A percentile compares a stretch with the other conserved stretches of the same genome.
phyloP scores from a whole-genome alignment of 495 filamentous ascomycete genomes.

The Xylaria flabelliformis region DNA sequence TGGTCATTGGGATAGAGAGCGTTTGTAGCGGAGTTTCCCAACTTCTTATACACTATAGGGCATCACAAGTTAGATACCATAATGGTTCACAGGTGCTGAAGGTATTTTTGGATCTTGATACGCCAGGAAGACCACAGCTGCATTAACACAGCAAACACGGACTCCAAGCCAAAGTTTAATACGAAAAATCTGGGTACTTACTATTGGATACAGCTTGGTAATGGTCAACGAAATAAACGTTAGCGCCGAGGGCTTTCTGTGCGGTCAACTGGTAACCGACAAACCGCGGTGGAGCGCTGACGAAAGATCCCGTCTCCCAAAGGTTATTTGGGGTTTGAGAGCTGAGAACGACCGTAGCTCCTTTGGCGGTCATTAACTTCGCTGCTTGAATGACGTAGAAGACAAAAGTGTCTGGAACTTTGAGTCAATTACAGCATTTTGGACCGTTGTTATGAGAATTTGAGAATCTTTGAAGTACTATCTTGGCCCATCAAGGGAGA shows the following conservation, averaged over 20 bases:
- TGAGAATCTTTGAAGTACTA: background rate
- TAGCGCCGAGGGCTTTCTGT: constrained; percentile 50
- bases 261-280: constrained; percentile 54
- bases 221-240: constrained; percentile 55
- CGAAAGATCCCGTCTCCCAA: constrained; percentile 26
- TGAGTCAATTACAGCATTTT: background rate
- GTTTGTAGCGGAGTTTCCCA: constrained; percentile 52
- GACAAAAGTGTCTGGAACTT: constrained; percentile 52
- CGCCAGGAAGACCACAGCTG: constrained; percentile 19
- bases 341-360: constrained; percentile 64
- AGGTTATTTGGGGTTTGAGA: constrained; percentile 59
- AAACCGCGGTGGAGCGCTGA: constrained; percentile 2
- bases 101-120: constrained; percentile 47
- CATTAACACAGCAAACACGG: background rate
- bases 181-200: constrained; percentile 36
- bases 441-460: background rate
- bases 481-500: background rate
- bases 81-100: background rate
- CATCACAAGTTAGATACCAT: constrained; percentile 10
- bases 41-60: constrained; percentile 26
- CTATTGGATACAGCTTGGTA: constrained; percentile 33
- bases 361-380: constrained; percentile 55
- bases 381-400: constrained; percentile 64
- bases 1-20: constrained; percentile 63
- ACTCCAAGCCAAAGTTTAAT: background rate